phyloP scores from a whole-genome alignment of 305 asterid species.

The Plantago coronopus region DNA sequence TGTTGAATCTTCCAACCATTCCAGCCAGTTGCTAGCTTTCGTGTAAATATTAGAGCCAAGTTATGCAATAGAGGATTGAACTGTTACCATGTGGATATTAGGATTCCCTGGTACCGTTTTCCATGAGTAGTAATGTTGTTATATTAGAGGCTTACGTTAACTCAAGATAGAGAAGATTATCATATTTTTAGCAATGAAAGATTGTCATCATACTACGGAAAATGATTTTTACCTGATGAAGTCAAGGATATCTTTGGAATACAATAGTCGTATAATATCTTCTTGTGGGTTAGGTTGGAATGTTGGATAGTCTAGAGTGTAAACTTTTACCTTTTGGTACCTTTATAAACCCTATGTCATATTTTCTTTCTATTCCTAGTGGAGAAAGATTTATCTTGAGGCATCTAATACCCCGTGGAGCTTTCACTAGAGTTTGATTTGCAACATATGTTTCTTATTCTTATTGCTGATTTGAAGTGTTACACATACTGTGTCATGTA shows the following conservation, averaged over 20 bases:
- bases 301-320: constrained; percentile 4
- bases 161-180: constrained; percentile 2
- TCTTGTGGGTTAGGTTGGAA: constrained; percentile 1
- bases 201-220: neutral
- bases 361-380: neutral
- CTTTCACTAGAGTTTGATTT: too few species aligned
- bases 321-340: neutral
- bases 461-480: too few species aligned
- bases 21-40: neutral
- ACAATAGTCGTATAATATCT: neutral
- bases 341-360: neutral
- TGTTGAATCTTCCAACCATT: neutral
- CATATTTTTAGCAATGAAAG: too few species aligned
- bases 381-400: neutral
- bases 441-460: too few species aligned
- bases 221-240: neutral
- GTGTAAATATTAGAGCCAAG: constrained; percentile 2
- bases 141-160: neutral
- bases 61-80: neutral
- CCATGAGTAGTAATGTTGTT: neutral
- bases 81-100: neutral
- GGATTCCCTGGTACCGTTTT: neutral
- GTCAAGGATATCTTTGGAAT: constrained; percentile 2
- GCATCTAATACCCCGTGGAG: neutral
- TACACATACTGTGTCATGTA: too few species aligned